phyloP scores from a whole-genome alignment of 176 grass and related monocot genomes.

The Aegilops speltoides region DNA sequence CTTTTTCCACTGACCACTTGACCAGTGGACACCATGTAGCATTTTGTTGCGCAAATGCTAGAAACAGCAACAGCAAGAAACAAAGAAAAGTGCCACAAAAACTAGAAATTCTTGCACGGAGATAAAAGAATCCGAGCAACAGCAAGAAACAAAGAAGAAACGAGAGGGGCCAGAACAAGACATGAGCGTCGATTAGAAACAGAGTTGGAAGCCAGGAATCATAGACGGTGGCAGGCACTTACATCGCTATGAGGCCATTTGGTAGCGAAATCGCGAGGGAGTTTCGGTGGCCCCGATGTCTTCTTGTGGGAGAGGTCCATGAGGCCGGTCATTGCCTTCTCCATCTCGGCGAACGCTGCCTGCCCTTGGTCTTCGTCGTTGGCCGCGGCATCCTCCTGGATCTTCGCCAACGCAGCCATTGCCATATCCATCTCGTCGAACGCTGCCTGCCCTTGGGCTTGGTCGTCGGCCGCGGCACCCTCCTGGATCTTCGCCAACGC shows the following conservation, averaged over 20 bases:
- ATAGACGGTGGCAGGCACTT: constrained; percentile 29
- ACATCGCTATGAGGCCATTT: constrained; percentile 24
- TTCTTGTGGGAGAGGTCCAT: constrained; percentile 24
- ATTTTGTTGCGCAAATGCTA: not conserved
- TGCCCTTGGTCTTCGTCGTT: constrained; percentile 10
- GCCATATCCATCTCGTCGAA: constrained; percentile 28
- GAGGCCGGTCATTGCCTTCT: constrained; percentile 39
- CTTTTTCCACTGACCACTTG: not conserved
- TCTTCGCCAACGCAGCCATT: constrained; percentile 11
- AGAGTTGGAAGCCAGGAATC: constrained; percentile 25
- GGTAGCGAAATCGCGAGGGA: constrained; percentile 29
- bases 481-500: constrained; percentile 25
- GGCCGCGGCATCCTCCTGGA: not conserved
- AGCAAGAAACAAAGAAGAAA: constrained; percentile 3
- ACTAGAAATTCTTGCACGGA: not conserved
- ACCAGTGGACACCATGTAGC: not conserved
- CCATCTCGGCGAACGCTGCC: constrained; percentile 26
- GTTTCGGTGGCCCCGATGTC: constrained; percentile 11
- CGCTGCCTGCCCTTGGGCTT: constrained; percentile 10
- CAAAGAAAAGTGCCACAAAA: constrained; percentile 13
- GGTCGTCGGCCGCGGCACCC: not conserved
- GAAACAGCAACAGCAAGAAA: not conserved
- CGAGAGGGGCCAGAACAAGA: not conserved
- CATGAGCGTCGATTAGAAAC: constrained; percentile 21
- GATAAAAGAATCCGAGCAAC: not conserved